Evolutionary conservation across 1,284 basidiomycete genomes (phyloP).

Genomic region (Puccinia polysora): DNA sequence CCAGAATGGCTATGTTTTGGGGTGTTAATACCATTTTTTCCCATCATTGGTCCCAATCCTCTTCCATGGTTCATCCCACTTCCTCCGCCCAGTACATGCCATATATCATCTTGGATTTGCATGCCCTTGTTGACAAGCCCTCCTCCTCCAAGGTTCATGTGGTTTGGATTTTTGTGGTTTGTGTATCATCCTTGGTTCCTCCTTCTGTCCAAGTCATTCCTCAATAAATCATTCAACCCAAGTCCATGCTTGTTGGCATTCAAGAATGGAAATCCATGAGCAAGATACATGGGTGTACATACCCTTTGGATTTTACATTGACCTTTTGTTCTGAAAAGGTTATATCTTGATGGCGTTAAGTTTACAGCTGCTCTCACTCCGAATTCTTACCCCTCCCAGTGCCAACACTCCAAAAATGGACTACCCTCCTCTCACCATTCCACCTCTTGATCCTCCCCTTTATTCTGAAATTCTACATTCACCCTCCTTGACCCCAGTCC

Average conservation of each 20-base stretch:
- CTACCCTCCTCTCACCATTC: too few species aligned
- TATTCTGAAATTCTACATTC: too few species aligned
- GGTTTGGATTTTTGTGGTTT: not conserved
- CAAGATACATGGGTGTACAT: not conserved
- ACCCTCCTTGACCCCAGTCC: too few species aligned
- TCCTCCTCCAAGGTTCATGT: constrained; percentile 6
- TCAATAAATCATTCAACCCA: not conserved
- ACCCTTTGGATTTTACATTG: constrained; percentile 80
- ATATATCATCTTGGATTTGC: constrained; percentile 7
- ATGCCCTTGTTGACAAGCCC: not conserved
- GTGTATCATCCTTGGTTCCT: constrained; percentile 2
- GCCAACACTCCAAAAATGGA: too few species aligned
- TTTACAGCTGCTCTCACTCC: too few species aligned
- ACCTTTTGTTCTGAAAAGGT: too few species aligned
- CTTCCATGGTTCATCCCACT: constrained; percentile 13
- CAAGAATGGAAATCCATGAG: constrained; percentile 23
- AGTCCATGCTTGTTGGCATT: constrained; percentile 36
- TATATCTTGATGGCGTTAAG: too few species aligned
- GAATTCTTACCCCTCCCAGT: too few species aligned
- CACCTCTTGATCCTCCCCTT: too few species aligned
- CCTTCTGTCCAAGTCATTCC: constrained; percentile 23
- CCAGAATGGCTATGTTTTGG: constrained; percentile 4
- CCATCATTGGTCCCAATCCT: not conserved
- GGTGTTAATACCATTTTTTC: not conserved
- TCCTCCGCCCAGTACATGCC: not conserved